phyloP scores from a whole-genome alignment of 2,329 filamentous ascomycete genomes.

The Colletotrichum phormii region DNA sequence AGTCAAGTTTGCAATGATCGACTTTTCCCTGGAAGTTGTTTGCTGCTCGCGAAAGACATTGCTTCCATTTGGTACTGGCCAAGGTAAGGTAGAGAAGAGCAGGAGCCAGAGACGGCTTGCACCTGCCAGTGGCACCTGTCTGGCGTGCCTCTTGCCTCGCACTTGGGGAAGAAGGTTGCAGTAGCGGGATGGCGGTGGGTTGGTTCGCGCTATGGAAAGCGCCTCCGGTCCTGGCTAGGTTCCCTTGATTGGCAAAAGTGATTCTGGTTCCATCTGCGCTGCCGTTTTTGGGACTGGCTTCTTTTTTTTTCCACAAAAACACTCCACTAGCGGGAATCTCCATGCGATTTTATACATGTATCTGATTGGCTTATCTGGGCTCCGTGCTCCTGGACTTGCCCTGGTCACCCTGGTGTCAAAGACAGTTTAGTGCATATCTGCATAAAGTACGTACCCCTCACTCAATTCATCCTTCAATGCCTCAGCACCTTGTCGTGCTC shows the following conservation, averaged over 20 bases:
- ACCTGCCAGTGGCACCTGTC: neutral
- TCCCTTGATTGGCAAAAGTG: neutral
- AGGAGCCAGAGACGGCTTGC: neutral
- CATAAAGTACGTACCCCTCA: slow-evolving; percentile 7
- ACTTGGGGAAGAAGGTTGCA: slow-evolving; percentile 35
- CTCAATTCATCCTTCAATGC: neutral
- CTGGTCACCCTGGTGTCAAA: neutral
- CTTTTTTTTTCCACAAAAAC: slow-evolving; percentile 13
- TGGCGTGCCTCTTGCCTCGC: neutral
- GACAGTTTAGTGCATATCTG: slow-evolving; percentile 2
- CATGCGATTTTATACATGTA: neutral
- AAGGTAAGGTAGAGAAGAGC: neutral
- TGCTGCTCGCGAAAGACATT: neutral
- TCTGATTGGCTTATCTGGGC: slow-evolving; percentile 21
- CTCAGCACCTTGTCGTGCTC: neutral
- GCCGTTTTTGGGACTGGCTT: slow-evolving; percentile 1
- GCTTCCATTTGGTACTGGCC: no score
- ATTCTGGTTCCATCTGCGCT: neutral
- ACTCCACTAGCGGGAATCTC: slow-evolving; percentile 18
- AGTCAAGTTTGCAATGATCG: no score
- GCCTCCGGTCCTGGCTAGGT: neutral
- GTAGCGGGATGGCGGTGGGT: slow-evolving; percentile 31
- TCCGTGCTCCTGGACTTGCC: neutral
- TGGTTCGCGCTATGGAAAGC: slow-evolving; percentile 22
- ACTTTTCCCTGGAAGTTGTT: neutral